These are phyloP conservation scores for Podaxis sp. DNA, from an alignment of 768 basidiomycete species.

Conservation along the genomic window DNA sequence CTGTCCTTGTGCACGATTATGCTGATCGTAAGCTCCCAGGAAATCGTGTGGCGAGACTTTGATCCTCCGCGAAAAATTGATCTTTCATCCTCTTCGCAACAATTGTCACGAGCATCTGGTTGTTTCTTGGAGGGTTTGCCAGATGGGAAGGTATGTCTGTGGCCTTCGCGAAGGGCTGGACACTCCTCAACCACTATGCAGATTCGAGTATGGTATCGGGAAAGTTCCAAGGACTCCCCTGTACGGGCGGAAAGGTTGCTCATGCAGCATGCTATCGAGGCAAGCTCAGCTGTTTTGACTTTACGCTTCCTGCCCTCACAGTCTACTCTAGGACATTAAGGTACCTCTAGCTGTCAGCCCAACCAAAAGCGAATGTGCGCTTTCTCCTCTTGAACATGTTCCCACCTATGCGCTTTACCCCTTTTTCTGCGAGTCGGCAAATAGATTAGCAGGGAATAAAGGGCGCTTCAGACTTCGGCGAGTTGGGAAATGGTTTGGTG, in stretches of 20 bases:
- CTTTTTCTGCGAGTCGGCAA: conserved; percentile 44
- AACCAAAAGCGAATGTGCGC: neutral
- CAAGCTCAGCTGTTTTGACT: conserved; percentile 25
- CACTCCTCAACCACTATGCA: conserved; percentile 24
- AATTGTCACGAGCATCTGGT: conserved; percentile 67
- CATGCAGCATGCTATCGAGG: conserved; percentile 53
- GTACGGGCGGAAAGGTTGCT: conserved; percentile 51
- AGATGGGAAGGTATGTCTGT: conserved; percentile 42
- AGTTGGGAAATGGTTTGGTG: conserved; percentile 58
- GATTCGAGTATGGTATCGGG: conserved; percentile 57
- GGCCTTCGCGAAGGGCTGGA: neutral
- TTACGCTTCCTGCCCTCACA: conserved; percentile 10
- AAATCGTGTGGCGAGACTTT: conserved; percentile 35
- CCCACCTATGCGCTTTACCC: conserved; percentile 66
- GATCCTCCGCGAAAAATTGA: conserved; percentile 43
- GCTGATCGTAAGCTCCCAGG: conserved; percentile 29
- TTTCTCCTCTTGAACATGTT: conserved; percentile 22
- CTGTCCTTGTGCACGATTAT: neutral
- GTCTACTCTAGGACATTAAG: neutral
- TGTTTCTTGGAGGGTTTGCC: conserved; percentile 60
- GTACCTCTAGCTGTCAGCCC: conserved; percentile 5
- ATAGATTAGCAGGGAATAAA: conserved; percentile 48
- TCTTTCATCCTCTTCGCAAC: conserved; percentile 49
- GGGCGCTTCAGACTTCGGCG: conserved; percentile 58
- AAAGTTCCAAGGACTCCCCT: conserved; percentile 34